These are phyloP conservation scores for Grosmannia clavigera DNA, from an alignment of 2,329 filamentous ascomycete species.

Conservation along the genomic window DNA sequence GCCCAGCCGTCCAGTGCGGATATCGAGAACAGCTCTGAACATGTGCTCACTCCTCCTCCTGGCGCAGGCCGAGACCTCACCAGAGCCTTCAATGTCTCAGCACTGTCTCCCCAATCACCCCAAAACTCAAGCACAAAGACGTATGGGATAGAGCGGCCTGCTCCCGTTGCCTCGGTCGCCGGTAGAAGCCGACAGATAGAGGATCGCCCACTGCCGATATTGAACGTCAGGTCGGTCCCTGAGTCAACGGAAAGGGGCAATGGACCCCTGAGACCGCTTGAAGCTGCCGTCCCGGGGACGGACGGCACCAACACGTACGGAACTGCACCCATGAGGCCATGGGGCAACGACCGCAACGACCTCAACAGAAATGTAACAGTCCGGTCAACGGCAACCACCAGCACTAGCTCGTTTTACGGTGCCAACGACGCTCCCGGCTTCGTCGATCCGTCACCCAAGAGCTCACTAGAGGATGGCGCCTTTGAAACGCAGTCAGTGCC, in stretches of 20 bases:
- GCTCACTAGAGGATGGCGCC: slow-evolving; percentile 34
- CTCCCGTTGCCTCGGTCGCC: background rate
- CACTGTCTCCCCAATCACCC: slow-evolving; percentile 26
- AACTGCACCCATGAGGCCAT: slow-evolving; percentile 9
- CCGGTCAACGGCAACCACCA: slow-evolving; percentile 44
- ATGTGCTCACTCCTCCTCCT: slow-evolving; percentile 6
- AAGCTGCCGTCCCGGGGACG: slow-evolving; percentile 13
- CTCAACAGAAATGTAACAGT: slow-evolving; percentile 34
- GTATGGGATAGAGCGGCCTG: background rate
- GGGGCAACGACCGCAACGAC: slow-evolving; percentile 19
- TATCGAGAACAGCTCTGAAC: slow-evolving; percentile 27
- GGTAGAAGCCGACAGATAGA: slow-evolving; percentile 3
- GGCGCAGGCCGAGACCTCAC: slow-evolving; percentile 19
- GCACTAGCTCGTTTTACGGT: slow-evolving; percentile 42
- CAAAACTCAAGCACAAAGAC: slow-evolving; percentile 8
- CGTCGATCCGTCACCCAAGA: slow-evolving; percentile 34
- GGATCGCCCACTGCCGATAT: slow-evolving; percentile 7
- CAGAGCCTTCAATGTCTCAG: slow-evolving; percentile 22
- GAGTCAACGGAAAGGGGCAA: slow-evolving; percentile 15
- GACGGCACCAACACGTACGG: slow-evolving; percentile 22
- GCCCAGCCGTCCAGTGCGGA: slow-evolving; percentile 37
- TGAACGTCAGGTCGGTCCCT: slow-evolving; percentile 5
- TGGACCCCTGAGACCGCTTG: background rate
- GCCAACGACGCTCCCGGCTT: slow-evolving; percentile 32
- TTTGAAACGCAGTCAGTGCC: slow-evolving; percentile 34